Evolutionary conservation across 2,329 filamentous ascomycete species (phyloP).

Genomic region (Thyridium curvatum): DNA sequence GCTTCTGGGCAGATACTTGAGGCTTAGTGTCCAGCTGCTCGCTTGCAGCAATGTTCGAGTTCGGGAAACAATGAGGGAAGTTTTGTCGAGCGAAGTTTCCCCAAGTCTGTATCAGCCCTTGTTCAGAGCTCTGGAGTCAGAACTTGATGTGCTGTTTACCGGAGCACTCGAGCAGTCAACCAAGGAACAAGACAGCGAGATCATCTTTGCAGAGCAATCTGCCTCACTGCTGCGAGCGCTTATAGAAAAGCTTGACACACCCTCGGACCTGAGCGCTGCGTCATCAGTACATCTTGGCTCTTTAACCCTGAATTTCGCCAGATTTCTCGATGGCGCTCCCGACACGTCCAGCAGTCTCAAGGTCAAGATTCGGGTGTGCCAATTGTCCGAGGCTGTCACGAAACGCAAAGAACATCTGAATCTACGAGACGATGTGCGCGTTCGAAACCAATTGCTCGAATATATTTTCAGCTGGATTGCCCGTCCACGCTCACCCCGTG

Average conservation of each 20-base stretch:
- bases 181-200: constrained; percentile 51
- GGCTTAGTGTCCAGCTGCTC: constrained; percentile 58
- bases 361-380: constrained; percentile 64
- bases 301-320: constrained; percentile 59
- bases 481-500: constrained; percentile 45
- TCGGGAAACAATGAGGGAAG: constrained; percentile 60
- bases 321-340: constrained; percentile 53
- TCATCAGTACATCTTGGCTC: constrained; percentile 59
- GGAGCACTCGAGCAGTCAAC: constrained; percentile 44
- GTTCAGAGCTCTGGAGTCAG: constrained; percentile 58
- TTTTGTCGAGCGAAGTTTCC: constrained; percentile 59
- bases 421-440: constrained; percentile 61
- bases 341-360: constrained; percentile 51
- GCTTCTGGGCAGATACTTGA: constrained; percentile 53
- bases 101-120: constrained; percentile 54
- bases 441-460: constrained; percentile 62
- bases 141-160: constrained; percentile 57
- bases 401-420: constrained; percentile 64
- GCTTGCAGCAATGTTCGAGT: constrained; percentile 59
- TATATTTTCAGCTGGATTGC: constrained; percentile 65
- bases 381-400: constrained; percentile 58
- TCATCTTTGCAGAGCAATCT: constrained; percentile 62
- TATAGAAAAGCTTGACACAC: constrained; percentile 58
- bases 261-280: constrained; percentile 55
- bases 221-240: constrained; percentile 57